A percentile compares a stretch with the other conserved stretches of the same genome.
These are phyloP conservation scores for Phymatotrichopsis omnivora DNA, from an alignment of 2,329 filamentous ascomycete species.

Conservation along the genomic window DNA sequence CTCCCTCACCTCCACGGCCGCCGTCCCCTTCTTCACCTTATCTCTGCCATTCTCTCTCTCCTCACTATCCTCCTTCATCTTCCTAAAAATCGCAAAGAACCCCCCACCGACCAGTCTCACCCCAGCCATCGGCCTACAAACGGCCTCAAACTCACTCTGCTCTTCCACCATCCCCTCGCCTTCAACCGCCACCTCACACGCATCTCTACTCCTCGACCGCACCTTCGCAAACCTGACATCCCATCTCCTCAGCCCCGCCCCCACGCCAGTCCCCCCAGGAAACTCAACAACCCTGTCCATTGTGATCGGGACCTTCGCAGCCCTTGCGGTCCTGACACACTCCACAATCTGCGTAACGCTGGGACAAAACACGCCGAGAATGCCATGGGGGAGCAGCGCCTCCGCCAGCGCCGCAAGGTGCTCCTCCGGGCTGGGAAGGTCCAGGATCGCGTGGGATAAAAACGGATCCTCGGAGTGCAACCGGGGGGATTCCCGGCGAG, in stretches of 20 bases:
- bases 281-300: constrained; percentile 53
- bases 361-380: constrained; percentile 61
- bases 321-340: constrained; percentile 47
- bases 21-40: no score
- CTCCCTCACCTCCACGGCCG: no score
- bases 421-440: constrained; percentile 48
- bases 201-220: constrained; percentile 31
- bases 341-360: constrained; percentile 67
- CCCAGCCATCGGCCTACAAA: constrained; percentile 30
- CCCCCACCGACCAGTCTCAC: constrained; percentile 29
- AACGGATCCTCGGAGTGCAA: constrained; percentile 50
- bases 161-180: constrained; percentile 6
- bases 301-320: constrained; percentile 43
- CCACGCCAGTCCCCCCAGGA: constrained; percentile 41
- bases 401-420: constrained; percentile 43
- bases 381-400: constrained; percentile 54
- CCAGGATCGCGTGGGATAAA: constrained; percentile 56
- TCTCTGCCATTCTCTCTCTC: no score
- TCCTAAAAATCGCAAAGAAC: constrained; percentile 30
- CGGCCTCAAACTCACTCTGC: constrained; percentile 8
- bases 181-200: constrained; percentile 5
- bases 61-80: constrained; percentile 16
- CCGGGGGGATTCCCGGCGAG: constrained; percentile 33
- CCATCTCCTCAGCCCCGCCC: constrained; percentile 50
- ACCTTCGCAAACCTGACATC: constrained; percentile 47